Percentiles rank a stretch among this genome's conserved stretches.
phyloP scores from a whole-genome alignment of 1,139 yeast species.

The Diutina rugosa region DNA sequence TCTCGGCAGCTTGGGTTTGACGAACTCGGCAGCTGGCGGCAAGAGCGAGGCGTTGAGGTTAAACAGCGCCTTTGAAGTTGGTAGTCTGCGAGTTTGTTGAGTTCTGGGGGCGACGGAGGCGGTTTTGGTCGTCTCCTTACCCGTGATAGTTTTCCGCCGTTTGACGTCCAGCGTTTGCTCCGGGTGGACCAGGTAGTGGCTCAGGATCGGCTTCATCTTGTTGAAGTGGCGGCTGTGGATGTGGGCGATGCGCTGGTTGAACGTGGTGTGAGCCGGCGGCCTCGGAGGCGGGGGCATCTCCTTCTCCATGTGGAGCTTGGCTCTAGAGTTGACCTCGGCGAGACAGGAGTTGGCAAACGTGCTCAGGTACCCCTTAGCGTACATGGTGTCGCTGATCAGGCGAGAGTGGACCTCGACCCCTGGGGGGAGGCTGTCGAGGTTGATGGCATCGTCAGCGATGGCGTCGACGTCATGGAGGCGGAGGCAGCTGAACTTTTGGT shows the following conservation, averaged over 20 bases:
- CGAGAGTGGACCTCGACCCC: background rate
- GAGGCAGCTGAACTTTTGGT: background rate
- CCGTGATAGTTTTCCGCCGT: background rate
- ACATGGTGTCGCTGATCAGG: background rate
- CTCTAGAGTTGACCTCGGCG: background rate
- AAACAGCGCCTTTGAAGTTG: background rate
- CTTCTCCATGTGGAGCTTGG: background rate
- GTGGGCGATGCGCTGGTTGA: background rate
- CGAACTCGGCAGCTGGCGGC: background rate
- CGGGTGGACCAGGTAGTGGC: background rate
- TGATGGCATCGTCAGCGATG: background rate
- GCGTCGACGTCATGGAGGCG: background rate
- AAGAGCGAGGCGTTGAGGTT: background rate
- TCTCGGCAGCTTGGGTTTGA: background rate
- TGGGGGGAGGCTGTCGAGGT: background rate
- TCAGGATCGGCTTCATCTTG: background rate
- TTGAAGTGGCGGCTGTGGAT: background rate
- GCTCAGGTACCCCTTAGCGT: background rate
- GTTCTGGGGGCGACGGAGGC: background rate
- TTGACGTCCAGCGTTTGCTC: background rate
- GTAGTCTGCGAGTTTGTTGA: background rate
- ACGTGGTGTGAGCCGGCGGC: background rate
- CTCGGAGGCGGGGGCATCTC: background rate
- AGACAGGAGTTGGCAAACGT: background rate
- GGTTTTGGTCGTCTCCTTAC: background rate